A percentile compares a stretch with the other conserved stretches of the same genome.
These are phyloP conservation scores for Amanita subjunquillea DNA, from an alignment of 768 basidiomycete genomes.

Conservation along the genomic window DNA sequence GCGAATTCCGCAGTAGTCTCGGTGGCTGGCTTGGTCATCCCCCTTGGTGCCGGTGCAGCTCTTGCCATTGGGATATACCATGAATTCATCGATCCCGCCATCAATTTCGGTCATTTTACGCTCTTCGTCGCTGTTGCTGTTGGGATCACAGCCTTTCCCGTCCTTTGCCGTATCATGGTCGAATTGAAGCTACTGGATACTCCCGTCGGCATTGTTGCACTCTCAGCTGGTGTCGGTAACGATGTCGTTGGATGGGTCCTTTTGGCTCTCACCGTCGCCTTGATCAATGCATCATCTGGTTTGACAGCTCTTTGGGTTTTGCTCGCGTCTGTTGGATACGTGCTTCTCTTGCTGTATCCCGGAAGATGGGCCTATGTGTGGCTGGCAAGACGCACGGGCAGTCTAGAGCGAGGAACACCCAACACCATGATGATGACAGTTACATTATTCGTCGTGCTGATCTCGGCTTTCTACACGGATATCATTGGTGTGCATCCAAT, in stretches of 20 bases:
- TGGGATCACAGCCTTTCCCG: constrained; percentile 76
- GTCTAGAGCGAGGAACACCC: constrained; percentile 63
- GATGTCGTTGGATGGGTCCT: constrained; percentile 76
- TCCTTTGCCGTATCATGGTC: constrained; percentile 76
- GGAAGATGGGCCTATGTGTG: constrained; percentile 54
- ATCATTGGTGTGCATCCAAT: constrained; percentile 74
- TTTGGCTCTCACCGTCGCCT: constrained; percentile 73
- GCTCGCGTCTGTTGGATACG: constrained; percentile 55
- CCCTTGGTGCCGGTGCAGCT: constrained; percentile 74
- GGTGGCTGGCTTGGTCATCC: constrained; percentile 58
- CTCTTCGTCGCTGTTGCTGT: constrained; percentile 81
- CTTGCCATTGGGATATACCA: constrained; percentile 65
- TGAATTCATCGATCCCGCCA: constrained; percentile 43
- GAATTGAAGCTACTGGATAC: constrained; percentile 78
- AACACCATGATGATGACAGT: constrained; percentile 71
- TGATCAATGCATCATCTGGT: constrained; percentile 69
- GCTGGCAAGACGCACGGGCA: constrained; percentile 58
- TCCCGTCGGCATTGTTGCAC: constrained; percentile 71
- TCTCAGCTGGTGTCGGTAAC: constrained; percentile 78
- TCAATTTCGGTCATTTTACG: constrained; percentile 73
- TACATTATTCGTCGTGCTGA: constrained; percentile 63
- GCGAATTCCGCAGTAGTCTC: constrained; percentile 50
- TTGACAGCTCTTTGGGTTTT: constrained; percentile 75
- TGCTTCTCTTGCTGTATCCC: constrained; percentile 56
- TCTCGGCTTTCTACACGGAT: constrained; percentile 77